Percentiles rank a stretch among this genome's conserved stretches.
Evolutionary conservation across 345 rosid species (phyloP).

Genomic region (Populus deltoides): DNA sequence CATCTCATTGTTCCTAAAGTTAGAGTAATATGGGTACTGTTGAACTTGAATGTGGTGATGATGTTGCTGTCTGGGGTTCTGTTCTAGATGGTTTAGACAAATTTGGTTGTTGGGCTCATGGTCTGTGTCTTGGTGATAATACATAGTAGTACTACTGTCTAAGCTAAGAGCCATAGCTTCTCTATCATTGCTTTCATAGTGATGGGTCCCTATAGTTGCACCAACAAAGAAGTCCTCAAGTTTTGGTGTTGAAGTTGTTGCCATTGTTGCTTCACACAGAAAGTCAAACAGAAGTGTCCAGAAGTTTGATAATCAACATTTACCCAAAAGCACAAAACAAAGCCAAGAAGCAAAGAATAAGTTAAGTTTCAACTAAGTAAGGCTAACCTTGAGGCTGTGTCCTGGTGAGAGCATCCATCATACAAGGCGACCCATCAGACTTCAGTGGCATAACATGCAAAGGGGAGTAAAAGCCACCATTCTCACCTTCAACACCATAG

Average conservation of each 20-base stretch:
- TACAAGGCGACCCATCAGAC: slow-evolving; percentile 93
- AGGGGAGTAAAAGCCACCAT: slow-evolving; percentile 46
- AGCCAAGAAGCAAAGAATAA: slow-evolving; percentile 20
- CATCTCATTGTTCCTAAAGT: slow-evolving; percentile 44
- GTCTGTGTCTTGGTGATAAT: slow-evolving; percentile 37
- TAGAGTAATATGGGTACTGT: slow-evolving; percentile 34
- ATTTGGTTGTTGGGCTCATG: slow-evolving; percentile 41
- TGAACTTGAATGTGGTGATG: slow-evolving; percentile 32
- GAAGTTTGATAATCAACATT: slow-evolving; percentile 9
- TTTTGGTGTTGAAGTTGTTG: slow-evolving; percentile 61
- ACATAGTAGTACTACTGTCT: slow-evolving; percentile 44
- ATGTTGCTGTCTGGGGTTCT: slow-evolving; percentile 28
- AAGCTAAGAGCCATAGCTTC: slow-evolving; percentile 75
- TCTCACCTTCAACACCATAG: slow-evolving; percentile 49
- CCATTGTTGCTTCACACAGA: slow-evolving; percentile 42
- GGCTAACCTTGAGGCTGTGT: slow-evolving; percentile 66
- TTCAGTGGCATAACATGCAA: slow-evolving; percentile 80
- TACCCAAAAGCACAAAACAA: slow-evolving; percentile 9
- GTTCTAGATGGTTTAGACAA: slow-evolving; percentile 30
- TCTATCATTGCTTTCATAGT: slow-evolving; percentile 50
- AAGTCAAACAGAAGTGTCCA: slow-evolving; percentile 29
- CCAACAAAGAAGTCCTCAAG: slow-evolving; percentile 87
- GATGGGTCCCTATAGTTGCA: slow-evolving; percentile 69
- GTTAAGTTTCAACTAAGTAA: slow-evolving; percentile 1
- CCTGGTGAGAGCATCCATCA: slow-evolving; percentile 78